phyloP scores from a whole-genome alignment of 2,329 filamentous ascomycete genomes.

The Amesomyces nigricolor region DNA sequence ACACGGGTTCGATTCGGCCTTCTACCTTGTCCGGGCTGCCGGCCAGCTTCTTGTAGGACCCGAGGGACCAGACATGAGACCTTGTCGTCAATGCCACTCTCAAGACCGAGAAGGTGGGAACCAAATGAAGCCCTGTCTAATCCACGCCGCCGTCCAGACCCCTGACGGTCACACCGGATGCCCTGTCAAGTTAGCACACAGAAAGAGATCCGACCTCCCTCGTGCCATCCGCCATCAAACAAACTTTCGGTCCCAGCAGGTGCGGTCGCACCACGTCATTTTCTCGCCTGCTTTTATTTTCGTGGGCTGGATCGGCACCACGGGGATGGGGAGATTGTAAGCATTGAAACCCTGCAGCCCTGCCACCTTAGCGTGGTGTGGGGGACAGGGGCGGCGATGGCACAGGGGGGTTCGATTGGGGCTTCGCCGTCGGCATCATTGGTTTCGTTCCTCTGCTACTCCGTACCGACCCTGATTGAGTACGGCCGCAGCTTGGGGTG shows the following conservation, averaged over 20 bases:
- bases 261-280: slow-evolving; percentile 1
- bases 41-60: background rate
- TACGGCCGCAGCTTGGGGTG: too few species aligned
- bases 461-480: too few species aligned
- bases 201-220: background rate
- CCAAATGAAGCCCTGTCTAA: background rate
- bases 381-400: background rate
- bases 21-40: background rate
- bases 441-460: too few species aligned
- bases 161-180: background rate
- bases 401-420: too few species aligned
- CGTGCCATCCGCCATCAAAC: background rate
- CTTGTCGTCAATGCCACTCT: background rate
- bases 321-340: background rate
- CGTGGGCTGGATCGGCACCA: background rate
- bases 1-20: too few species aligned
- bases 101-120: background rate
- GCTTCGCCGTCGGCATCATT: too few species aligned
- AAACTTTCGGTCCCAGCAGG: background rate
- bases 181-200: background rate
- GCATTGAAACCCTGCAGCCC: too few species aligned
- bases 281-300: background rate
- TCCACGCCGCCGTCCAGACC: slow-evolving; percentile 8
- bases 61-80: background rate
- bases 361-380: too few species aligned